Conservation (phyloP, 805 yeast genomes). For the Zygoascus tannicola region DNA sequence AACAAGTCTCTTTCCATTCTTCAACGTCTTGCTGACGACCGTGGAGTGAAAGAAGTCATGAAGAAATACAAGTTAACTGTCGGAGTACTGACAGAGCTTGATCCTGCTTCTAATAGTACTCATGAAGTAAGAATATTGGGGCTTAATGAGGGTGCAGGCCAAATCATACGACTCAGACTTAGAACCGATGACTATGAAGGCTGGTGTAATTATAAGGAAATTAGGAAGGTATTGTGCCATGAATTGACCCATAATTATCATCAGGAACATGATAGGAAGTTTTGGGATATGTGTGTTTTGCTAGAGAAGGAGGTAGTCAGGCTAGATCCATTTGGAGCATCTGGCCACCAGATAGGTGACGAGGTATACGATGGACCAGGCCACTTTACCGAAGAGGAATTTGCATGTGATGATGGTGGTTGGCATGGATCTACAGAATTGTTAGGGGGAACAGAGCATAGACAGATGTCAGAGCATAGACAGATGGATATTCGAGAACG, state of each 20-base stretch:
- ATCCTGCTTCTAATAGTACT: constrained; percentile 30
- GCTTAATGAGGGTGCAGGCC: constrained; percentile 28
- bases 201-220: constrained; percentile 27
- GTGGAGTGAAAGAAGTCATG: constrained; percentile 31
- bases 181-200: constrained; percentile 33
- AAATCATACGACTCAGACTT: constrained; percentile 29
- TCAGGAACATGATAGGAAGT: constrained; percentile 28
- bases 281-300: constrained; percentile 27
- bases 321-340: constrained; percentile 25
- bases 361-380: constrained; percentile 18
- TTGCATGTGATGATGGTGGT: constrained; percentile 20
- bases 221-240: constrained; percentile 30
- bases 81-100: constrained; percentile 30
- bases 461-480: neutral
- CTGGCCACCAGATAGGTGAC: constrained; percentile 17
- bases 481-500: neutral
- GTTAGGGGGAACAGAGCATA: constrained; percentile 8
- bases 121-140: constrained; percentile 25
- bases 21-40: constrained; percentile 26
- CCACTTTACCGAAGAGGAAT: constrained; percentile 11
- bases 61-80: constrained; percentile 28
- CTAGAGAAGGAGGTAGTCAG: constrained; percentile 29
- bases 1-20: constrained; percentile 24
- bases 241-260: constrained; percentile 32
- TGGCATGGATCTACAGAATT: constrained; percentile 20